Percentiles rank a stretch among this genome's conserved stretches.
These are phyloP conservation scores for Setaria italica DNA, from an alignment of 202 grass and related monocot species.

Conservation along the genomic window DNA sequence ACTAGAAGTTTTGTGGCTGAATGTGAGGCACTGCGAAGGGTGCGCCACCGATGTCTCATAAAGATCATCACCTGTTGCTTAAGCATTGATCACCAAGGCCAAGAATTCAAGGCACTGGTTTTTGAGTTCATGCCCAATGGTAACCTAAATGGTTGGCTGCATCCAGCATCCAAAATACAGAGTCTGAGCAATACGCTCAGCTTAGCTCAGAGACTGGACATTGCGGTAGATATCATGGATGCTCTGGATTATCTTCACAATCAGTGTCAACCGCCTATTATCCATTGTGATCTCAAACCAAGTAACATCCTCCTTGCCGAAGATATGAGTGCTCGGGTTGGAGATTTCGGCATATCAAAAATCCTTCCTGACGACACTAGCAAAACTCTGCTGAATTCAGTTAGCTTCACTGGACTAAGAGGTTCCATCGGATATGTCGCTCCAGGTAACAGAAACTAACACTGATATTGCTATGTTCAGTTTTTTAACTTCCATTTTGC, in stretches of 20 bases:
- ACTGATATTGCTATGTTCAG: not conserved
- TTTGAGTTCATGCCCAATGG: constrained; percentile 56
- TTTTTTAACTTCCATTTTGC: not conserved
- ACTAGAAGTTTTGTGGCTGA: constrained; percentile 38
- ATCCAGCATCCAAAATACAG: not conserved
- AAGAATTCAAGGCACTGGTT: constrained; percentile 56
- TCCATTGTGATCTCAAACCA: constrained; percentile 54
- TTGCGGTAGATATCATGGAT: constrained; percentile 53
- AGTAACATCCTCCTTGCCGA: constrained; percentile 49
- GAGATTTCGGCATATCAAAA: constrained; percentile 57
- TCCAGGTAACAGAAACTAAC: constrained; percentile 36
- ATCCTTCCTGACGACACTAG: constrained; percentile 36
- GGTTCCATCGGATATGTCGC: constrained; percentile 57
- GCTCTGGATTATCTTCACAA: constrained; percentile 65
- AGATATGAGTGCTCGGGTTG: constrained; percentile 46
- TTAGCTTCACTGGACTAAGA: constrained; percentile 53
- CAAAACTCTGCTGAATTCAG: constrained; percentile 27
- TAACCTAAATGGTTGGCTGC: constrained; percentile 42
- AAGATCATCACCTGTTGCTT: constrained; percentile 53
- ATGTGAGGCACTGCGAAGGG: constrained; percentile 42
- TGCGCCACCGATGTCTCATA: constrained; percentile 34
- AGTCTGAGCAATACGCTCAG: constrained; percentile 16
- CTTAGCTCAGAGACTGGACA: constrained; percentile 43
- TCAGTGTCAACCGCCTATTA: constrained; percentile 32
- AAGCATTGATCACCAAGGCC: constrained; percentile 36